phyloP scores from a whole-genome alignment of 305 asterid genomes.

The Fraxinus sp. region DNA sequence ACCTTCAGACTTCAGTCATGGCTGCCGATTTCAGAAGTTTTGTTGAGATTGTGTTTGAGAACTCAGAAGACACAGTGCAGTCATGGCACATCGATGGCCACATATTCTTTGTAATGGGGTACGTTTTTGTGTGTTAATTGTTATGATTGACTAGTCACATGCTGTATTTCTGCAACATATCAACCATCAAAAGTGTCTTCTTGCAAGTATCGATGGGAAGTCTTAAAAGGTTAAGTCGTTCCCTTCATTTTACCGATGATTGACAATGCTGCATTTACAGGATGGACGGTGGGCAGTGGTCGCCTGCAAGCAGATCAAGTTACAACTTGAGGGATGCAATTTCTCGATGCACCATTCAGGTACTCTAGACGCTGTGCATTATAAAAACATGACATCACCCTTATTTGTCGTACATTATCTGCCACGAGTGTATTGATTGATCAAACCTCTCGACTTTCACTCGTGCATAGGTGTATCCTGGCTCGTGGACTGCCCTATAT shows the following conservation, averaged over 20 bases:
- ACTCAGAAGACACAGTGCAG: conserved; percentile 33
- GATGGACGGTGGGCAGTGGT: conserved; percentile 44
- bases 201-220: not conserved
- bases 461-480: conserved; percentile 39
- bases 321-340: conserved; percentile 41
- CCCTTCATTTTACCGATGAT: not conserved
- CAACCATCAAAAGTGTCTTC: not conserved
- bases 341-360: conserved; percentile 41
- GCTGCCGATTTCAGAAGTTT: conserved; percentile 41
- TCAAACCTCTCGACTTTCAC: not conserved
- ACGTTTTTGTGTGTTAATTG: not conserved
- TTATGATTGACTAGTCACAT: not conserved
- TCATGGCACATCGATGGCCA: conserved; percentile 50
- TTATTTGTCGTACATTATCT: not conserved
- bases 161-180: not conserved
- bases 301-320: conserved; percentile 35
- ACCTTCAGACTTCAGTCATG: conserved; percentile 44
- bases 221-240: not conserved
- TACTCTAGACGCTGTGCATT: not conserved
- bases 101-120: conserved; percentile 41
- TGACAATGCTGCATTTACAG: not conserved
- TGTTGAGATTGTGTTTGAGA: conserved; percentile 39
- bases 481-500: conserved; percentile 47
- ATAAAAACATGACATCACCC: not conserved
- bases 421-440: not conserved